Evolutionary conservation across 192 early-diverging fungal species (phyloP).

Genomic region (Podila verticillata): DNA sequence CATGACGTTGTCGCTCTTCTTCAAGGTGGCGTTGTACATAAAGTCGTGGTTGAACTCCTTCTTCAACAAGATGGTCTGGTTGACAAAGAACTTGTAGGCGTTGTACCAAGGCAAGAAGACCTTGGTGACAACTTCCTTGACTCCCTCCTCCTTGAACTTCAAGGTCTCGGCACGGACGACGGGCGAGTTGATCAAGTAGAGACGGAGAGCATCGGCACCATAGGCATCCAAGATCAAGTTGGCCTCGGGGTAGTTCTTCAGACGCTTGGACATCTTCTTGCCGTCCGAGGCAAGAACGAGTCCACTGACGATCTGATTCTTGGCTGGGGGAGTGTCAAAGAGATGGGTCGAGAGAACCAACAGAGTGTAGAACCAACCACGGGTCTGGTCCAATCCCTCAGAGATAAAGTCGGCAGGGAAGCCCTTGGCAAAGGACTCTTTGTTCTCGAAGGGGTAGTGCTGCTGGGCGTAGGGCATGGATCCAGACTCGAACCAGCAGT

Average conservation of each 20-base stretch:
- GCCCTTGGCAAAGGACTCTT: constrained; percentile 81
- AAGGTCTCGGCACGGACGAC: constrained; percentile 96
- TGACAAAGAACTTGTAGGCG: constrained; percentile 95
- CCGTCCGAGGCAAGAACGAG: constrained; percentile 95
- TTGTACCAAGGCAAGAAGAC: constrained; percentile 99
- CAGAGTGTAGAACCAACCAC: constrained; percentile 99
- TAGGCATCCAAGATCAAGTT: constrained; percentile 81
- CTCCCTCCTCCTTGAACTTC: constrained; percentile 96
- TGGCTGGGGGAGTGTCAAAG: constrained; percentile 94
- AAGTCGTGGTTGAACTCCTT: constrained; percentile 87
- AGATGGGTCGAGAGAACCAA: constrained; percentile 96
- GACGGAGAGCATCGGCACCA: constrained; percentile 93
- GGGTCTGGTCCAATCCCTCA: constrained; percentile 99
- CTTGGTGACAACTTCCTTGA: constrained; percentile 93
- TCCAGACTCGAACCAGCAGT: constrained; percentile 99
- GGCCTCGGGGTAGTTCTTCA: constrained; percentile 99
- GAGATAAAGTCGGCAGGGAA: constrained; percentile 99
- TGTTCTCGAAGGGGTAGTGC: constrained; percentile 99
- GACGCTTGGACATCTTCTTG: constrained; percentile 98
- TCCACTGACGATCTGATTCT: constrained; percentile 98
- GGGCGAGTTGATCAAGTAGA: constrained; percentile 98
- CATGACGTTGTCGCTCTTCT: constrained; percentile 92
- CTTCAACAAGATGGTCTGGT: constrained; percentile 89
- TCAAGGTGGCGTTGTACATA: constrained; percentile 75
- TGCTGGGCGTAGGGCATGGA: constrained; percentile 99